Conservation (phyloP, 192 early-diverging fungal genomes). For the Entomortierella lignicola region DNA sequence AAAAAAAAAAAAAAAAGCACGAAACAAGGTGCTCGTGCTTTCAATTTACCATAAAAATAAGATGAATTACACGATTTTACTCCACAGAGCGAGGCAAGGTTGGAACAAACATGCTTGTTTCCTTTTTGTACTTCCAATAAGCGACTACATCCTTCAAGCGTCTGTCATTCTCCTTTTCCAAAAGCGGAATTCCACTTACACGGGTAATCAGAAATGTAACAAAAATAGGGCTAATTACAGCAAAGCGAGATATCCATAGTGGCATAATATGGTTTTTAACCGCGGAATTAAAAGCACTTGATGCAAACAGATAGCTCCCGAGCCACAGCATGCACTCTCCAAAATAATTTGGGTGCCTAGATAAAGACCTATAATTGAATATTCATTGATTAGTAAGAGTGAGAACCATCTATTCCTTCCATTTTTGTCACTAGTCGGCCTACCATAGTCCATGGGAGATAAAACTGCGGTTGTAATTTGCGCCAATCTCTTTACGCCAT, state of each 20-base stretch:
- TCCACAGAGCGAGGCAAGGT: slow-evolving; percentile 16
- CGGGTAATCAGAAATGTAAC: slow-evolving; percentile 47
- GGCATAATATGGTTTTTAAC: slow-evolving; percentile 14
- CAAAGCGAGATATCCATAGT: slow-evolving; percentile 24
- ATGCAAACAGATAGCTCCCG: slow-evolving; percentile 28
- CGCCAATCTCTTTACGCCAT: slow-evolving; percentile 45
- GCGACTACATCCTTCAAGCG: slow-evolving; percentile 50
- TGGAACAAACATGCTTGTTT: slow-evolving; percentile 52
- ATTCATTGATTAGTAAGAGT: background rate
- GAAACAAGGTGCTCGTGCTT: no score
- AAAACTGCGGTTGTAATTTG: slow-evolving; percentile 52
- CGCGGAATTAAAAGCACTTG: slow-evolving; percentile 16
- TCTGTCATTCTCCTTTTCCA: slow-evolving; percentile 48
- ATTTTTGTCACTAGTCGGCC: background rate
- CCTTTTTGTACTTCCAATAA: slow-evolving; percentile 55
- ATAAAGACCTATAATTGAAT: slow-evolving; percentile 33
- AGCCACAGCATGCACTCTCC: slow-evolving; percentile 54
- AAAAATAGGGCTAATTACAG: slow-evolving; percentile 50
- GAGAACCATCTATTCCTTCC: background rate
- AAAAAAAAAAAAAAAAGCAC: no score
- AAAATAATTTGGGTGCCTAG: slow-evolving; percentile 57
- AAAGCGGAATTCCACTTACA: slow-evolving; percentile 51
- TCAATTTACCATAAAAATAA: no score
- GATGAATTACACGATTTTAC: no score
- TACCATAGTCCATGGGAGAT: slow-evolving; percentile 46